phyloP scores from a whole-genome alignment of 2,329 filamentous ascomycete species.

The Zasmidium angulare region DNA sequence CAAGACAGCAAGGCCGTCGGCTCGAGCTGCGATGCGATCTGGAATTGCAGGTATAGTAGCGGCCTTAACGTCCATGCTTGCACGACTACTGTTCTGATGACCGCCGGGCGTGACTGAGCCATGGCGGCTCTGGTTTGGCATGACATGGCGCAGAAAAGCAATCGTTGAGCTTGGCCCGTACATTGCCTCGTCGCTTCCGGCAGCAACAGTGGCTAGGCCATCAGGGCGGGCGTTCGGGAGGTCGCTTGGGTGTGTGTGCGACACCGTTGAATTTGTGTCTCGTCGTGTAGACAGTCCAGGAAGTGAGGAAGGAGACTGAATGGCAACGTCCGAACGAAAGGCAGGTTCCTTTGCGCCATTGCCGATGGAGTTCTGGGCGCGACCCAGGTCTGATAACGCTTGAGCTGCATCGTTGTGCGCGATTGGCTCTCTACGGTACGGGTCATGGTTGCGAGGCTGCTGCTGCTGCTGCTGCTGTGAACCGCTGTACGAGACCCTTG shows the following conservation, averaged over 20 bases:
- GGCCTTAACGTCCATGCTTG: slow-evolving; percentile 11
- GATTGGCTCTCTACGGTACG: slow-evolving; percentile 15
- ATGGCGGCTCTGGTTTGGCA: slow-evolving; percentile 18
- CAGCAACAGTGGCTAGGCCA: slow-evolving; percentile 23
- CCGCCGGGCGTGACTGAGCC: slow-evolving; percentile 16
- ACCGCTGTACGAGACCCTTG: slow-evolving; percentile 6
- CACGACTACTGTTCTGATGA: neutral
- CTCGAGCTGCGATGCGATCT: slow-evolving; percentile 16
- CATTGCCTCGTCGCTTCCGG: slow-evolving; percentile 19
- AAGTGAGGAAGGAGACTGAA: neutral
- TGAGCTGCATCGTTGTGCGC: slow-evolving; percentile 19
- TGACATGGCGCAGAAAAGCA: slow-evolving; percentile 26
- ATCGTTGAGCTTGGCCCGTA: slow-evolving; percentile 28
- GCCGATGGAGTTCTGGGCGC: neutral
- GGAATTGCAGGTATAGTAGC: slow-evolving; percentile 12
- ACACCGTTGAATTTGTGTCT: neutral
- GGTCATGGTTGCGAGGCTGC: too few species aligned
- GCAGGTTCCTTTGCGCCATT: neutral
- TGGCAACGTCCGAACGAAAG: neutral
- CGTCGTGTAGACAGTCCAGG: neutral
- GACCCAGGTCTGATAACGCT: slow-evolving; percentile 18
- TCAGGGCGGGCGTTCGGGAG: slow-evolving; percentile 17
- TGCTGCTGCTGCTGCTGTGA: slow-evolving; percentile 7
- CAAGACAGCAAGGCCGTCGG: slow-evolving; percentile 22
- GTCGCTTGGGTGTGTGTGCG: neutral